Evolutionary conservation across 768 basidiomycete species (phyloP).

Genomic region (Lentinula detonsa): DNA sequence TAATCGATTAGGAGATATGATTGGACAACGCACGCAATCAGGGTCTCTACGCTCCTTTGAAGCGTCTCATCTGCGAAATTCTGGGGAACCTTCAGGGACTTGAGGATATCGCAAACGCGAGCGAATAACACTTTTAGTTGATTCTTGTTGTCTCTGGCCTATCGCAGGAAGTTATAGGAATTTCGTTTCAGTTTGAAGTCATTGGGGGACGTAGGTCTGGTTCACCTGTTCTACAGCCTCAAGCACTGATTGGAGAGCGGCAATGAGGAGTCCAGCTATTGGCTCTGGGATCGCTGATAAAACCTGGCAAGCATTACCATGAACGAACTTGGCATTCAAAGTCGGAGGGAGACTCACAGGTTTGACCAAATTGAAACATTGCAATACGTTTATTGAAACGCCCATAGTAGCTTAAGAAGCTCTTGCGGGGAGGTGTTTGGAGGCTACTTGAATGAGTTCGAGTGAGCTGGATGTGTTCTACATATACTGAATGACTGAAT

Average conservation of each 20-base stretch:
- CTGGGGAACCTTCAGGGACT: not conserved
- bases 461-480: not conserved
- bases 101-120: not conserved
- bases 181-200: not conserved
- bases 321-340: not conserved
- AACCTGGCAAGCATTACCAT: not conserved
- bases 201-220: not conserved
- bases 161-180: not conserved
- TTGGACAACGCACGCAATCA: not conserved
- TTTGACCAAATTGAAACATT: not conserved
- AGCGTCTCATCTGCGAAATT: not conserved
- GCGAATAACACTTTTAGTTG: not conserved
- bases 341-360: not conserved
- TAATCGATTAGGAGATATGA: not conserved
- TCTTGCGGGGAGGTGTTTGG: not conserved
- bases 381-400: not conserved
- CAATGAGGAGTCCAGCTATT: not conserved
- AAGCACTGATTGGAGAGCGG: not conserved
- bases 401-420: not conserved
- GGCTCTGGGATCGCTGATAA: not conserved
- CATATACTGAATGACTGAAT: not conserved
- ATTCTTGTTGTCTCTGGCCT: conserved; percentile 2
- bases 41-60: not conserved
- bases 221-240: not conserved
- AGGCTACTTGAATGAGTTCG: not conserved